Evolutionary conservation across 768 basidiomycete species (phyloP), one percentile per base, ranked within the genome.

Genomic region (Lactifluus hygrophoroides): DNA sequence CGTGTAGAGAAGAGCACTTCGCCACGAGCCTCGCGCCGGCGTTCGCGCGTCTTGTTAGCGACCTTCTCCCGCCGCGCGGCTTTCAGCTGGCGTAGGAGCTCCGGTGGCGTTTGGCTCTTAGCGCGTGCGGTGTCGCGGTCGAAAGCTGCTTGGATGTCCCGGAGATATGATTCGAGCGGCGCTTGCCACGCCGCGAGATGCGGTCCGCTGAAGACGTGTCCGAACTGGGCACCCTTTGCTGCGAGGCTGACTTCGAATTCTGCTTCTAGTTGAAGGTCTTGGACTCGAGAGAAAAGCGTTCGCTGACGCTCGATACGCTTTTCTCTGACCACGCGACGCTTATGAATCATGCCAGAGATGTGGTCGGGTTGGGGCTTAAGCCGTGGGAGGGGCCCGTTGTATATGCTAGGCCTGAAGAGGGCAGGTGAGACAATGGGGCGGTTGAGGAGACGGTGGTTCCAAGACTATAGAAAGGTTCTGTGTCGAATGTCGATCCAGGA

Each of bases 361-460:
- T 78, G 74, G 5, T 72, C 64, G 0, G 94, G 94, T 61, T 95
- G 91, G 0, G 89, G 90, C 40, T 78, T 82, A 64, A 96, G 73
- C 0, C 89, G 82, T 0, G 91, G 91, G 14, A 96, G 77, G 1
- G 91, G 89, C 0, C 72, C 75, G 67, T 91, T 82, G 70, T 71
- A 81, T 8, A 80, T 51, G 0, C 85, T 76, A 0, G 90, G 79
- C 11, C 81, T 82, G n/a, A 91, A 67, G 68, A 81, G 80, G 2
- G 76, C 78, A 5, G 90, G 88, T 7, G 88, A 91, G 58, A 91
- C 70, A 34, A 86, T 83, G 13, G 88, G 84, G 3, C 83, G 80
- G 21, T 75, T 78, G 37, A 73, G 76, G 38, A 87, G 71, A 23
- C 74, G 73, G 8, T 75, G 65, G 57, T 77, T 77, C 75, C 83